Conservation (phyloP, 257 asterid species). For the Phtheirospermum japonicum region DNA sequence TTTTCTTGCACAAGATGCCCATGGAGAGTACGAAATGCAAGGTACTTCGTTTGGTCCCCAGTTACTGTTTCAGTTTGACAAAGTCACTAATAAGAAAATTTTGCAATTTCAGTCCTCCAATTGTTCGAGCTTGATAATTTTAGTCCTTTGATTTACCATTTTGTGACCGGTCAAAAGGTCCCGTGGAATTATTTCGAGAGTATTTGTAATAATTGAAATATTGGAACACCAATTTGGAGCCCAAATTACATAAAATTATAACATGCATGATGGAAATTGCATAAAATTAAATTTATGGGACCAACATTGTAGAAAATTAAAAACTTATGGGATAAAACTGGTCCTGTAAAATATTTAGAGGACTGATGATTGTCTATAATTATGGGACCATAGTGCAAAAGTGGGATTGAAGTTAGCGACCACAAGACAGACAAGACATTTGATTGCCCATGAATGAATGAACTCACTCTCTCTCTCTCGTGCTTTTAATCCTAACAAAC, state of each 20-base stretch:
- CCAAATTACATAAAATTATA: too few species aligned
- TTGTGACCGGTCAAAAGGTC: too few species aligned
- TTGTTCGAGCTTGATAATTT: neutral
- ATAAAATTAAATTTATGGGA: too few species aligned
- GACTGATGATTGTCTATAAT: neutral
- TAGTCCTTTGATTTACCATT: too few species aligned
- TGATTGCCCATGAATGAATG: conserved; percentile 31
- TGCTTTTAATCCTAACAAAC: too few species aligned
- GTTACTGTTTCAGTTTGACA: conserved; percentile 21
- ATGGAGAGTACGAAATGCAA: conserved; percentile 14
- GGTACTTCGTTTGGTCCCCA: conserved; percentile 27
- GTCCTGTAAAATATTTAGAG: too few species aligned
- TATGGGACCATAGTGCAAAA: conserved; percentile 16
- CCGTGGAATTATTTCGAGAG: too few species aligned
- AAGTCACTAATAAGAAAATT: neutral
- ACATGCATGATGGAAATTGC: too few species aligned
- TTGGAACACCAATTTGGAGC: too few species aligned
- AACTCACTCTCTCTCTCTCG: conserved; percentile 20
- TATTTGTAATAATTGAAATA: too few species aligned
- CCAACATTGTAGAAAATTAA: too few species aligned
- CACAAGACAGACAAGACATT: conserved; percentile 31
- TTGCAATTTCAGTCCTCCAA: neutral
- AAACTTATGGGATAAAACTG: too few species aligned
- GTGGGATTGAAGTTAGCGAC: conserved; percentile 23
- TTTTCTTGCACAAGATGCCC: conserved; percentile 22